Evolutionary conservation across 768 basidiomycete species (phyloP).

Genomic region (Leucosporidium scottii): DNA sequence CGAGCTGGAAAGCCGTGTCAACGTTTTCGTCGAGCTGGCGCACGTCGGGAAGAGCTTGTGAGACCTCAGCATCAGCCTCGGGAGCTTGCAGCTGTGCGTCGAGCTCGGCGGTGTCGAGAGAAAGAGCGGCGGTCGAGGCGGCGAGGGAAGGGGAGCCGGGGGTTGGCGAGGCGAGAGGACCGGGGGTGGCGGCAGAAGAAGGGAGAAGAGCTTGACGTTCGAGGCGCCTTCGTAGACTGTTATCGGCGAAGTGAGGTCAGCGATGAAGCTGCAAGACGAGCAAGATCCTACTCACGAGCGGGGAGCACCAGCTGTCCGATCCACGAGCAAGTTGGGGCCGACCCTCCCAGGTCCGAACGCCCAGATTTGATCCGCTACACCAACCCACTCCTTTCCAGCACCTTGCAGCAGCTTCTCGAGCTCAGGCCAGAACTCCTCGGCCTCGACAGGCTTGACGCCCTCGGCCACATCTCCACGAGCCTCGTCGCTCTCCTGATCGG

Average conservation of each 20-base stretch:
- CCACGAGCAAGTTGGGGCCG: conserved; percentile 80
- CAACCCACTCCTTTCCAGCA: conserved; percentile 71
- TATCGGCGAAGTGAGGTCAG: no score
- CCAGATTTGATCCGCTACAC: conserved; percentile 67
- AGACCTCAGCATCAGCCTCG: background rate
- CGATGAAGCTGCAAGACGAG: background rate
- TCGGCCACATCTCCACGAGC: conserved; percentile 22
- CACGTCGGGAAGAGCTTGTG: conserved; percentile 19
- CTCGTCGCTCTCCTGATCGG: conserved; percentile 23
- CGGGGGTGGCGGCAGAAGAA: conserved; percentile 25
- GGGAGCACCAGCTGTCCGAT: conserved; percentile 46
- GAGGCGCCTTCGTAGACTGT: conserved; percentile 32
- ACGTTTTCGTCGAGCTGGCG: conserved; percentile 73
- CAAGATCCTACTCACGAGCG: conserved; percentile 36
- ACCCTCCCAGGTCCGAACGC: conserved; percentile 82
- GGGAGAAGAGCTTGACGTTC: conserved; percentile 27
- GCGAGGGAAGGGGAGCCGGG: conserved; percentile 4
- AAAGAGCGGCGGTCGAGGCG: background rate
- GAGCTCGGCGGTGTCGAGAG: conserved; percentile 20
- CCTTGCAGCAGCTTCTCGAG: conserved; percentile 59
- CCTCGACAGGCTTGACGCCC: conserved; percentile 47
- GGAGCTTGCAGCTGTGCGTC: conserved; percentile 11
- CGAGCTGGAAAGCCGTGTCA: conserved; percentile 91
- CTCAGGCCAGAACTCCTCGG: conserved; percentile 73
- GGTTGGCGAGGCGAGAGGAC: conserved; percentile 8